Evolutionary conservation across 257 asterid species (phyloP).

Genomic region (Capsicum chinense): DNA sequence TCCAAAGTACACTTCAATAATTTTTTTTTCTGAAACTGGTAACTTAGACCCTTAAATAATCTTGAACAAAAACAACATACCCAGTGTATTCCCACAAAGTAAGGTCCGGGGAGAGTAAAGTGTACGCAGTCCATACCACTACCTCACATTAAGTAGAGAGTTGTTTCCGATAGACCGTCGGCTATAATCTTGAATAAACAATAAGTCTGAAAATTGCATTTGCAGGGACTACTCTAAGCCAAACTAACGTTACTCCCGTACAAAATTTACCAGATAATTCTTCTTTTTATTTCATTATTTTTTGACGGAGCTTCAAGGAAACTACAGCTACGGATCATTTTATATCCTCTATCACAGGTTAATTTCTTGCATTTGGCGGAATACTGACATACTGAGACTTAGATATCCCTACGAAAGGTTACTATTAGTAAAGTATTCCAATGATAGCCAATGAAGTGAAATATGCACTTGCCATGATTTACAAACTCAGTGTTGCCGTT

Average conservation of each 20-base stretch:
- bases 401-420: slow-evolving; percentile 4
- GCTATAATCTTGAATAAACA: background rate
- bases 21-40: too few relatives aligned
- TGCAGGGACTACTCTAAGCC: background rate
- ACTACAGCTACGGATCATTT: background rate
- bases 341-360: background rate
- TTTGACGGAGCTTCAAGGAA: background rate
- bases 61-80: background rate
- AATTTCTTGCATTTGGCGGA: background rate
- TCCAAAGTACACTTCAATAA: background rate
- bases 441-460: slow-evolving; percentile 2
- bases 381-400: background rate
- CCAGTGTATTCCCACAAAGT: too few relatives aligned
- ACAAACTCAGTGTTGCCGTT: slow-evolving; percentile 70
- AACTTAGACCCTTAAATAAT: background rate
- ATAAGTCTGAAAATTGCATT: background rate
- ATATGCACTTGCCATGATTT: slow-evolving; percentile 72
- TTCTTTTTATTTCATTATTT: background rate
- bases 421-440: background rate
- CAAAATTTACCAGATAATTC: background rate
- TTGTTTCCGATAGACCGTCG: background rate
- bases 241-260: background rate
- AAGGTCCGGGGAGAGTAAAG: too few relatives aligned
- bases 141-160: too few relatives aligned
- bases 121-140: too few relatives aligned